phyloP scores from a whole-genome alignment of 129 eudicot genomes.

The Artemisia annua region DNA sequence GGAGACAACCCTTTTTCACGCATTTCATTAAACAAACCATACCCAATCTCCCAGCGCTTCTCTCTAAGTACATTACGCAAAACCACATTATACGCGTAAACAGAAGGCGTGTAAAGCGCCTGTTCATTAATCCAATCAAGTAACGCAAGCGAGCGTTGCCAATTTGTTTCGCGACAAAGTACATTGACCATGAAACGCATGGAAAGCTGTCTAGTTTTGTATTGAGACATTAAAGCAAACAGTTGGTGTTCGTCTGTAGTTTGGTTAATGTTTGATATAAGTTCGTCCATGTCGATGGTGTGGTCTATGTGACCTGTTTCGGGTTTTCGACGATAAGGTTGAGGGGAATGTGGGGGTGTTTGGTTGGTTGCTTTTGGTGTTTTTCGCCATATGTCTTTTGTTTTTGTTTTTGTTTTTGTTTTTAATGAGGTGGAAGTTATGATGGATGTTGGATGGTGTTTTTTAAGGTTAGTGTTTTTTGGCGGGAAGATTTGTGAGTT shows the following conservation, averaged over 20 bases:
- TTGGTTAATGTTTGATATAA: conserved; percentile 50
- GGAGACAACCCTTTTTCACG: conserved; percentile 67
- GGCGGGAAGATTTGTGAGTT: no score
- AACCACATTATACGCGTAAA: conserved; percentile 83
- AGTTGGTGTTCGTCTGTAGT: conserved; percentile 64
- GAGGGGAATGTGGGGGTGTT: conserved; percentile 24
- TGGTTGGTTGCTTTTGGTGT: conserved; percentile 22
- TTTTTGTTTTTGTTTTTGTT: background rate
- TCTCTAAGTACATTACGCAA: conserved; percentile 82
- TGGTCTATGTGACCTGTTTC: conserved; percentile 43
- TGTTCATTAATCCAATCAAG: conserved; percentile 92
- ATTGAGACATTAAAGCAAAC: conserved; percentile 65
- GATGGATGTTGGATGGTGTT: no score
- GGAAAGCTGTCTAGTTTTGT: conserved; percentile 66
- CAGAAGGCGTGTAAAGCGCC: conserved; percentile 73
- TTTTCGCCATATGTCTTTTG: conserved; percentile 63
- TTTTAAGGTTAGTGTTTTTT: no score
- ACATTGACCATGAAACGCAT: conserved; percentile 69
- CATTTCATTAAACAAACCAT: conserved; percentile 98
- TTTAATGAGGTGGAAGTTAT: no score
- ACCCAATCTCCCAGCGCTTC: conserved; percentile 76
- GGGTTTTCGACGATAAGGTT: conserved; percentile 50
- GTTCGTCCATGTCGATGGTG: conserved; percentile 75
- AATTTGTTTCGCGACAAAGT: conserved; percentile 73
- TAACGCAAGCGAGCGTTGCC: conserved; percentile 85